Evolutionary conservation across 2,329 filamentous ascomycete genomes (phyloP).

Genomic region (Colletotrichum sp.): DNA sequence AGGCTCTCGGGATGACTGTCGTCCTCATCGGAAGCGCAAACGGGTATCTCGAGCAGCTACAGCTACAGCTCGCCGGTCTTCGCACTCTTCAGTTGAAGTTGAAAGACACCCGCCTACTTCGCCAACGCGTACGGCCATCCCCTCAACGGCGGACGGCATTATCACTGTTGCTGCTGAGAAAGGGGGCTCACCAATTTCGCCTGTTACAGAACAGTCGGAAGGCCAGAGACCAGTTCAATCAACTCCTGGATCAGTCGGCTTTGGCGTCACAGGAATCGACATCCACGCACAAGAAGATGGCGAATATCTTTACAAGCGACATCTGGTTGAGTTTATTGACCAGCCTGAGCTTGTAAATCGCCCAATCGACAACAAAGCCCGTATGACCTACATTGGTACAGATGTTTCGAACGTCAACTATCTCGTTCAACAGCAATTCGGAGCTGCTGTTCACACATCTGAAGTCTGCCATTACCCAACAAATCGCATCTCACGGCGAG

Average conservation of each 20-base stretch:
- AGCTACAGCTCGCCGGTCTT: neutral
- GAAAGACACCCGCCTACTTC: neutral
- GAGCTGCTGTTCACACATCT: constrained; percentile 4
- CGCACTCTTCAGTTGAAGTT: neutral
- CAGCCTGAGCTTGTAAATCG: neutral
- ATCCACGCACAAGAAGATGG: neutral
- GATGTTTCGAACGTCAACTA: neutral
- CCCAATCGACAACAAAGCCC: neutral
- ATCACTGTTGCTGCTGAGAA: neutral
- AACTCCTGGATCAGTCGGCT: neutral
- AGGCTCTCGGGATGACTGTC: neutral
- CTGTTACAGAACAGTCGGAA: neutral
- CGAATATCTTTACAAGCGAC: neutral
- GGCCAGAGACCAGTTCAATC: neutral
- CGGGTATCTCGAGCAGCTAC: neutral
- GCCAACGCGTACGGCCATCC: neutral
- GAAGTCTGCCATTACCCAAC: neutral
- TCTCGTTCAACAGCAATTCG: neutral
- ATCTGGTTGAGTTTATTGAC: neutral
- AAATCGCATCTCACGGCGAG: neutral
- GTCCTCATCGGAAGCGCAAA: neutral
- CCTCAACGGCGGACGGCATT: neutral
- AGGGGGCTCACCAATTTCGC: neutral
- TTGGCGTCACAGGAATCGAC: neutral
- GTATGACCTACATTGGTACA: neutral